Conservation (phyloP, 2,329 filamentous ascomycete species). For the Penicillium sp. region DNA sequence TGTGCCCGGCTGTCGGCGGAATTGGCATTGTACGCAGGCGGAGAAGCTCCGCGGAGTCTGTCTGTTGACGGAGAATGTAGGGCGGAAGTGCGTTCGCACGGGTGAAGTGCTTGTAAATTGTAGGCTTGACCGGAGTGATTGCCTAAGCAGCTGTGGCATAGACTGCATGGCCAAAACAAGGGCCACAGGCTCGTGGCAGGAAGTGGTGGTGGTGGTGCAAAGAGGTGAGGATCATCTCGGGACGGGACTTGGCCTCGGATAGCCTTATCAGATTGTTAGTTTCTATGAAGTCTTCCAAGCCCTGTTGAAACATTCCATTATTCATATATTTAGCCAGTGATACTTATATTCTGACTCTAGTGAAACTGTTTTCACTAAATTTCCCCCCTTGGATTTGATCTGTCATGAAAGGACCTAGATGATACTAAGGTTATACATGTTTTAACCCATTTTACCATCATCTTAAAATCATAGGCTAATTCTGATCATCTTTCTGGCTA, state of each 20-base stretch:
- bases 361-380: not conserved
- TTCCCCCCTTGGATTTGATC: not conserved
- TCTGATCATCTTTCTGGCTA: no score
- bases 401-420: no score
- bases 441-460: no score
- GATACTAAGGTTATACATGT: no score
- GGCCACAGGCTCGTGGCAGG: conserved; percentile 19
- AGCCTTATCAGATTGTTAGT: conserved; percentile 22
- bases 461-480: no score
- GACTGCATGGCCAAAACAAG: conserved; percentile 39
- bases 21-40: conserved; percentile 45
- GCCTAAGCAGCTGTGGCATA: conserved; percentile 40
- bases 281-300: no score
- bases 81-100: conserved; percentile 22
- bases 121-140: conserved; percentile 34
- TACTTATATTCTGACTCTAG: not conserved
- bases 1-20: conserved; percentile 30
- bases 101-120: conserved; percentile 25
- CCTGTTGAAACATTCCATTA: not conserved
- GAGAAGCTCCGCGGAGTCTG: conserved; percentile 34
- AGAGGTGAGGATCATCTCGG: conserved; percentile 20
- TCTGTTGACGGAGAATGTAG: conserved; percentile 20
- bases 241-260: conserved; percentile 13
- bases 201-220: conserved; percentile 15
- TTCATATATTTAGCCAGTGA: not conserved